These are phyloP conservation scores for Stropharia rugosoannulata DNA, from an alignment of 768 basidiomycete genomes.

Conservation along the genomic window DNA sequence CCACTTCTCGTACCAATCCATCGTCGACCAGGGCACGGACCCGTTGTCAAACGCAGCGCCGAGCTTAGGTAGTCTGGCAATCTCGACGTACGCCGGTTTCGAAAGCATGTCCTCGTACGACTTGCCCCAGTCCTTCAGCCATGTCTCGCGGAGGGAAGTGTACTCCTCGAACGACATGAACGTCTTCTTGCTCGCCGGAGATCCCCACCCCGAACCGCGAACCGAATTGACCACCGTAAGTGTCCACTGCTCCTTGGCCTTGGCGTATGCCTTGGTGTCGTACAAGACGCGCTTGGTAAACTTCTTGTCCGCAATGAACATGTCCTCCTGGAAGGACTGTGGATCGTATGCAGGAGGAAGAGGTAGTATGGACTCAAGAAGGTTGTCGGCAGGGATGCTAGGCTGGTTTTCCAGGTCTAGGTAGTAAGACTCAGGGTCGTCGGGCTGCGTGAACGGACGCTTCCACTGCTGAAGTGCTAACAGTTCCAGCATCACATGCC, in stretches of 20 bases:
- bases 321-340: conserved; percentile 15
- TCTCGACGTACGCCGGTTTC: conserved; percentile 1
- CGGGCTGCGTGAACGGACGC: conserved; percentile 8
- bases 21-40: conserved; percentile 2
- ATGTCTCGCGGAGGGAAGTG: conserved; percentile 19
- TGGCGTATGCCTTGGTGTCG: conserved; percentile 24
- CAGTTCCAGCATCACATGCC: conserved; percentile 36
- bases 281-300: conserved; percentile 21
- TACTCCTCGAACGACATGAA: conserved; percentile 32
- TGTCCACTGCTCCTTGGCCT: conserved; percentile 25
- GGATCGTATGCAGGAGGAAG: background rate
- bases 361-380: background rate
- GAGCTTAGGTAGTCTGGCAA: background rate
- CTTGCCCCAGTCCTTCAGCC: conserved; percentile 21
- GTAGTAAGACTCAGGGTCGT: background rate
- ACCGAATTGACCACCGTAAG: conserved; percentile 8
- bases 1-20: conserved; percentile 34
- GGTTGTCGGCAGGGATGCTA: background rate
- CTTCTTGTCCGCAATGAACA: conserved; percentile 13
- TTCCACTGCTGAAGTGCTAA: conserved; percentile 24
- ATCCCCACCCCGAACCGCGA: background rate
- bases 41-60: conserved; percentile 2
- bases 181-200: background rate
- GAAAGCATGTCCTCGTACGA: conserved; percentile 26
- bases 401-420: background rate